A percentile compares a stretch with the other conserved stretches of the same genome.
Evolutionary conservation across 176 grass and related monocot genomes (phyloP).

Genomic region (sorghum (Sorghum bicolor)): Sorghum_bicolor_NCBIv3 NC_012872.2:61119501-61120000

Average conservation of each 20-base stretch:
- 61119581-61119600: neutral
- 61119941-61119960: slow-evolving; percentile 68
- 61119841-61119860: neutral
- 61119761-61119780: slow-evolving; percentile 70
- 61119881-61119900: neutral
- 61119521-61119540: slow-evolving; percentile 91
- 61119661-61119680: slow-evolving; percentile 30
- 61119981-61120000: slow-evolving; percentile 74
- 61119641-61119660: slow-evolving; percentile 60
- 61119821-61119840: slow-evolving; percentile 65
- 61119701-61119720: slow-evolving; percentile 67
- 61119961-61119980: slow-evolving; percentile 69
- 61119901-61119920: slow-evolving; percentile 7
- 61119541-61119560: slow-evolving; percentile 66
- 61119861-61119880: neutral
- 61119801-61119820: slow-evolving; percentile 67
- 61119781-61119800: slow-evolving; percentile 81
- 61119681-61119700: slow-evolving; percentile 47
- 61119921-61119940: neutral
- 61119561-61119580: slow-evolving; percentile 77
- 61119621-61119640: slow-evolving; percentile 51
- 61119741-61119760: slow-evolving; percentile 60
- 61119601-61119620: slow-evolving; percentile 21
- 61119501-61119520: slow-evolving; percentile 67
- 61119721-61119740: slow-evolving; percentile 70